A percentile compares a stretch with the other conserved stretches of the same genome.
These are phyloP conservation scores for Diplodia mutila DNA, from an alignment of 2,329 filamentous ascomycete genomes.

Conservation along the genomic window DNA sequence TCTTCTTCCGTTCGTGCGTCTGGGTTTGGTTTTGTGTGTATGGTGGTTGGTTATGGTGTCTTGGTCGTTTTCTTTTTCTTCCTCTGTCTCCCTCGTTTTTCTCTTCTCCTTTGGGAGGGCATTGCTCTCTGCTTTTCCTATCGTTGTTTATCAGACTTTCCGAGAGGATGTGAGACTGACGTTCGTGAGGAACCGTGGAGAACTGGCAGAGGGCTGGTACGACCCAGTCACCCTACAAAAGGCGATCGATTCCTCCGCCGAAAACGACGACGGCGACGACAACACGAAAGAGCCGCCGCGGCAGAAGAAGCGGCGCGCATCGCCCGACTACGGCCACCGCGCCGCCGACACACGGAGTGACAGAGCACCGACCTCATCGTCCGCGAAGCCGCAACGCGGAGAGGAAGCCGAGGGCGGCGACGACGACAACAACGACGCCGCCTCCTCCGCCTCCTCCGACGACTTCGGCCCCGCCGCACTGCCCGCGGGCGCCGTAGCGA, in stretches of 20 bases:
- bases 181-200: conserved; percentile 73
- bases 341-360: neutral
- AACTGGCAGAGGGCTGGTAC: conserved; percentile 91
- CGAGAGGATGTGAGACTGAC: conserved; percentile 46
- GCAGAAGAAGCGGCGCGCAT: neutral
- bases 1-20: conserved; percentile 23
- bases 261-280: conserved; percentile 30
- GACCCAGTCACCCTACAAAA: conserved; percentile 71
- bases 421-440: conserved; percentile 65
- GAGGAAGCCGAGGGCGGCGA: conserved; percentile 29
- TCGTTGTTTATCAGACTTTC: no score
- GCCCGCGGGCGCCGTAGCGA: neutral
- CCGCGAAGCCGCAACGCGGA: neutral
- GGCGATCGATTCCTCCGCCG: conserved; percentile 44
- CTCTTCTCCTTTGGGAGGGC: no score
- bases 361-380: neutral
- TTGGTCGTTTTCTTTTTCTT: no score
- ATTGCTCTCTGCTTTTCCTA: neutral
- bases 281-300: conserved; percentile 28
- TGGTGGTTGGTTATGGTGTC: no score
- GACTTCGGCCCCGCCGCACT: conserved; percentile 57
- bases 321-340: conserved; percentile 8
- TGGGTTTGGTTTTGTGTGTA: no score
- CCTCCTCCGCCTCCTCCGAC: conserved; percentile 63
- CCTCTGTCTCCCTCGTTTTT: neutral